Base-by-base conservation (phyloP, 495 filamentous ascomycete genomes). In the Penicillium subrubescens region DNA sequence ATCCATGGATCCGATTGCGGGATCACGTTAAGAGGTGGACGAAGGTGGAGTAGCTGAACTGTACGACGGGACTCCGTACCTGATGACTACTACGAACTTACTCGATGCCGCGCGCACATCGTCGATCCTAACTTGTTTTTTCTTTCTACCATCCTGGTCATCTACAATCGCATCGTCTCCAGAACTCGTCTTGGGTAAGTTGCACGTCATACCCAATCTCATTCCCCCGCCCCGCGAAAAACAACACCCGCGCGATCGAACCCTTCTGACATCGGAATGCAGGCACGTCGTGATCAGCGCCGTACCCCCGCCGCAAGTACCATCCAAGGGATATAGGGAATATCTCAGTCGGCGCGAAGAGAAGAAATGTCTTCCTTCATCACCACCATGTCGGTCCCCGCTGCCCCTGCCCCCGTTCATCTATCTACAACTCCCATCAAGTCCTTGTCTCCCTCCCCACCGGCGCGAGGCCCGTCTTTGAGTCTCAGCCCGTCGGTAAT, bases 361-460 rank as follows among this genome's bases (percentile, higher is more conserved):
- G 59, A 34, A 88, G 79, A 57, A 37, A 89, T 89, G 87, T 79
- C 86, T 74, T 88, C 87, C 59, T 87, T 90, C 78, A 87, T 89
- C 76, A 88, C 84, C 66, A 90, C 87, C 75, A 90, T 90, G 87
- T 90, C 84, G 70, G 87, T 89, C 63, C 78, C 78, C 74, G 59
- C 69, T 68, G 62, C 67, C 64, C 77, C 75, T 68, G 51, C 71
- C 61, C 69, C 69, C 60, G 71, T 70, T 62, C 70, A 72, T 75
- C 60, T 73, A 66, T 66, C 73, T 71, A 65, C 31, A 33, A 33
- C 74, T 69, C 56, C 76, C 73, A 59, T 72, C 19, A 68, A 73
- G 53, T 66, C 76, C 64, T 64, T 72, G 60, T 65, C 70, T 65
- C 62, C 41, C 43, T 70, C 66, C 60, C 31, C 60, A 60, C 37